Conservation (phyloP, 805 yeast genomes). For the Metschnikowia gelsemii region DNA sequence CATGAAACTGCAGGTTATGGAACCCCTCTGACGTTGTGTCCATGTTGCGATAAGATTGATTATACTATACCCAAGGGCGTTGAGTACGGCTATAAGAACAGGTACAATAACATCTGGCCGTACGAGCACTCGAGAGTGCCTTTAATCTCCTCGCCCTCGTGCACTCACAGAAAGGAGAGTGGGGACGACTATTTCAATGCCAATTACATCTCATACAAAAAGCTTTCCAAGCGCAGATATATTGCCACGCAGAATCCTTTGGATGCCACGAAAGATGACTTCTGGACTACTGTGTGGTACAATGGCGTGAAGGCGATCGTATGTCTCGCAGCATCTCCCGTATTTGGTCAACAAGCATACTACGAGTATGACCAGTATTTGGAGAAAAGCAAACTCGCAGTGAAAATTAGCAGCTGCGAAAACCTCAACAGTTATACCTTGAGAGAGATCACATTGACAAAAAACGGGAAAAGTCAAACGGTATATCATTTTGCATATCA, state of each 20-base stretch:
- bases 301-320: conserved; percentile 37
- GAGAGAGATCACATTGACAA: conserved; percentile 13
- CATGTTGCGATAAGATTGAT: conserved; percentile 40
- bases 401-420: conserved; percentile 13
- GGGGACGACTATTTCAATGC: conserved; percentile 47
- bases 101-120: conserved; percentile 87
- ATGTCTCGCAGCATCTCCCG: conserved; percentile 34
- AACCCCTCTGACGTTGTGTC: conserved; percentile 43
- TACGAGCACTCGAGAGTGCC: conserved; percentile 83
- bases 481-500: conserved; percentile 42
- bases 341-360: conserved; percentile 18
- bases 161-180: conserved; percentile 14
- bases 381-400: conserved; percentile 16
- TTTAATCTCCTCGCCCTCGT: conserved; percentile 31
- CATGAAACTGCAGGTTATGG: conserved; percentile 27
- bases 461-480: conserved; percentile 14
- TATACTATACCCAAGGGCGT: conserved; percentile 57
- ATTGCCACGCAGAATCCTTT: conserved; percentile 50
- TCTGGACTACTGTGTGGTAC: conserved; percentile 41
- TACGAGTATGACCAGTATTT: conserved; percentile 23
- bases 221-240: conserved; percentile 29
- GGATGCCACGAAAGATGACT: conserved; percentile 41
- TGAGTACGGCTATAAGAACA: conserved; percentile 75
- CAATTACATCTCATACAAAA: conserved; percentile 36
- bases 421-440: conserved; percentile 19